Evolutionary conservation across 1,139 yeast species (phyloP).

Genomic region (Yamadazyma dendronema): DNA sequence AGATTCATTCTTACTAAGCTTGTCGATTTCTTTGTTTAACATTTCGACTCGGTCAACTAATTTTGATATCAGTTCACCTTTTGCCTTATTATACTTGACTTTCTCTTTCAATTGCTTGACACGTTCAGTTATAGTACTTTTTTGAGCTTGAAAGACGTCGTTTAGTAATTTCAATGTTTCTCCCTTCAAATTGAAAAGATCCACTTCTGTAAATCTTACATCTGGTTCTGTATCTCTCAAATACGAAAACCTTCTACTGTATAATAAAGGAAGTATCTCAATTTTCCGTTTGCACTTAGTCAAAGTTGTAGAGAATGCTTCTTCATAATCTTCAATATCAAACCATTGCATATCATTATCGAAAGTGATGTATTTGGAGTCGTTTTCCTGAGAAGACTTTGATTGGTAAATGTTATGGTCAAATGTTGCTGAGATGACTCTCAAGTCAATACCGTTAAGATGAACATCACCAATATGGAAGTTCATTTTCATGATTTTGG

Average conservation of each 20-base stretch:
- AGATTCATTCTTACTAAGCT: slow-evolving; percentile 9
- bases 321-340: slow-evolving; percentile 43
- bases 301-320: slow-evolving; percentile 33
- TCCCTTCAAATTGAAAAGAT: slow-evolving; percentile 13
- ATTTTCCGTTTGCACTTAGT: slow-evolving; percentile 22
- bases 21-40: slow-evolving; percentile 23
- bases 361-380: slow-evolving; percentile 24
- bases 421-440: slow-evolving; percentile 34
- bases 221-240: slow-evolving; percentile 34
- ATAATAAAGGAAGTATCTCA: slow-evolving; percentile 33
- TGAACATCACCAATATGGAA: slow-evolving; percentile 45
- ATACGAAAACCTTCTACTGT: slow-evolving; percentile 38
- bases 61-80: slow-evolving; percentile 11
- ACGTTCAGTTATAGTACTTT: slow-evolving; percentile 26
- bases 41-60: slow-evolving; percentile 22
- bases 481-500: slow-evolving; percentile 41
- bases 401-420: slow-evolving; percentile 26
- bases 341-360: slow-evolving; percentile 42
- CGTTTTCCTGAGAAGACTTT: slow-evolving; percentile 2
- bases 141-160: slow-evolving; percentile 28
- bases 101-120: slow-evolving; percentile 26
- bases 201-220: slow-evolving; percentile 13
- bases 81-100: slow-evolving; percentile 15
- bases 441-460: slow-evolving; percentile 39
- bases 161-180: slow-evolving; percentile 17